Conservation (phyloP, 2,329 filamentous ascomycete species). For the Nigrograna mackinnonii region DNA sequence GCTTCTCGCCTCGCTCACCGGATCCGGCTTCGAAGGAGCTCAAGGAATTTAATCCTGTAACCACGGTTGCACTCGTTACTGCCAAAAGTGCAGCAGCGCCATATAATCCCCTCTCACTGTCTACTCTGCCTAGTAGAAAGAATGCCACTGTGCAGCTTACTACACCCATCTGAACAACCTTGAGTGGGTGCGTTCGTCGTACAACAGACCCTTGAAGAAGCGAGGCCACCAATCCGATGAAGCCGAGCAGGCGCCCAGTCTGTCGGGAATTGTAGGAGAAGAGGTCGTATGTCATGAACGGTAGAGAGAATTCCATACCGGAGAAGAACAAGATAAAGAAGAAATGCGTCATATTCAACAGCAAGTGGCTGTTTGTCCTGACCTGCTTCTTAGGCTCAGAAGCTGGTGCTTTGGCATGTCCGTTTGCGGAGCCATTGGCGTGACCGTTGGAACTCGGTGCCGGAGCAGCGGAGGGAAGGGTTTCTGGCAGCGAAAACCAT, state of each 20-base stretch:
- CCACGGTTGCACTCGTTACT: conserved; percentile 90
- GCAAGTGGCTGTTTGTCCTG: conserved; percentile 78
- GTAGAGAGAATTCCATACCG: conserved; percentile 95
- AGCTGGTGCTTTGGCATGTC: conserved; percentile 17
- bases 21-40: conserved; percentile 86
- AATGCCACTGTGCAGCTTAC: conserved; percentile 79
- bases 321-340: conserved; percentile 95
- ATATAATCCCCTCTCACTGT: conserved; percentile 73
- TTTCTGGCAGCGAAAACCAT: conserved; percentile 85
- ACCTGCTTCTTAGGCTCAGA: conserved; percentile 21
- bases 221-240: conserved; percentile 87
- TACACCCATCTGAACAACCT: conserved; percentile 79
- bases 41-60: conserved; percentile 89
- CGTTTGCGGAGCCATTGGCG: conserved; percentile 13
- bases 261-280: conserved; percentile 80
- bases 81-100: conserved; percentile 81
- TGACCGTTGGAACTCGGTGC: conserved; percentile 9
- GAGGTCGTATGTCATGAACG: conserved; percentile 96
- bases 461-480: conserved; percentile 60
- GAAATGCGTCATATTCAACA: conserved; percentile 87
- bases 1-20: conserved; percentile 79
- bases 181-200: conserved; percentile 77
- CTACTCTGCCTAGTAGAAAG: conserved; percentile 72
- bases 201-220: conserved; percentile 93
- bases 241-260: conserved; percentile 85